Evolutionary conservation across 2,329 filamentous ascomycete genomes (phyloP).

Genomic region (Fusarium euwallaceae): DNA sequence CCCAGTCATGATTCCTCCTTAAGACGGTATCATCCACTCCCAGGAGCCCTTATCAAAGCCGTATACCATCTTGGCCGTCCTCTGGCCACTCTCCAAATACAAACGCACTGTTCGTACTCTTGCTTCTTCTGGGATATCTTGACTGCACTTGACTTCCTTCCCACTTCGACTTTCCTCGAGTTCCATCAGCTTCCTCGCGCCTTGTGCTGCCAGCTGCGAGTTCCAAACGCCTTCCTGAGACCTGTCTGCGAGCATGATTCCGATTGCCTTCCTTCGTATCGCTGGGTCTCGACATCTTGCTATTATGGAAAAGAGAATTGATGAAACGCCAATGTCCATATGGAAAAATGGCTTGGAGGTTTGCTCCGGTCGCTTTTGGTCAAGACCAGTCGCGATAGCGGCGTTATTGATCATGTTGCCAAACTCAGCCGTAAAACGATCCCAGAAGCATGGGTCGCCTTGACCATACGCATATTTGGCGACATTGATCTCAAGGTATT

Average conservation of each 20-base stretch:
- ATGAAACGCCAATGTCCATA: conserved; percentile 24
- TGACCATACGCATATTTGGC: conserved; percentile 20
- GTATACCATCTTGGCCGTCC: conserved; percentile 16
- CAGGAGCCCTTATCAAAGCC: conserved; percentile 10
- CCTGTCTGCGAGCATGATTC: conserved; percentile 19
- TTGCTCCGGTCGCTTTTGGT: too few relatives aligned
- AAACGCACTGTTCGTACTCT: conserved; percentile 20
- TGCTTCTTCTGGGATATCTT: conserved; percentile 1
- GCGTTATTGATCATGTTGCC: conserved; percentile 10
- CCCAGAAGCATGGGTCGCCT: conserved; percentile 33
- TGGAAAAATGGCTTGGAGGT: conserved; percentile 6
- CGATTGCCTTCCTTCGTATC: conserved; percentile 15
- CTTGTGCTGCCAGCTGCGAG: conserved; percentile 7
- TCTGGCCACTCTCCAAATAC: not conserved
- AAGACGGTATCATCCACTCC: conserved; percentile 9
- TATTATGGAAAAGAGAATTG: conserved; percentile 16
- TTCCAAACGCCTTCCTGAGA: conserved; percentile 30
- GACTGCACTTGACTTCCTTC: conserved; percentile 2
- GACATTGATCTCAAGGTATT: conserved; percentile 21
- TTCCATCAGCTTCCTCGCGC: conserved; percentile 22
- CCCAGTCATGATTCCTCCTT: not conserved
- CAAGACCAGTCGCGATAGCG: not conserved
- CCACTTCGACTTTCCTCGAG: conserved; percentile 23
- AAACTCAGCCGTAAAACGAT: conserved; percentile 15
- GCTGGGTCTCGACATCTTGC: conserved; percentile 26